Conservation (phyloP, 164 flowering plant genomes). For the Berberis thunbergii region DNA sequence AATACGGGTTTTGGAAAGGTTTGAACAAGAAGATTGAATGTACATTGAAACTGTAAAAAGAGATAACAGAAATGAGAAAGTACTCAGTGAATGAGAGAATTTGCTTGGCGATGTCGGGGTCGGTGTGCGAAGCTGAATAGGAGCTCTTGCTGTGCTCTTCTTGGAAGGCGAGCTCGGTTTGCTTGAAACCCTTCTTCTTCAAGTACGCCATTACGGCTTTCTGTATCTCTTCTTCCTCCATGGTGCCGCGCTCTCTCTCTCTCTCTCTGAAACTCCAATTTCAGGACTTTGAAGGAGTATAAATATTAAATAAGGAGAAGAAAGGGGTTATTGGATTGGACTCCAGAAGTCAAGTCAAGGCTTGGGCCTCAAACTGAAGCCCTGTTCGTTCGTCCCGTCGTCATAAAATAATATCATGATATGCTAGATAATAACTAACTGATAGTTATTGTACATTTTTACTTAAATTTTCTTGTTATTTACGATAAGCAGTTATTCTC, state of each 20-base stretch:
- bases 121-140: slow-evolving; percentile 25
- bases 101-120: slow-evolving; percentile 54
- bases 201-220: slow-evolving; percentile 63
- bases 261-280: not conserved
- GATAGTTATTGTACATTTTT: too few relatives aligned
- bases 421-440: too few relatives aligned
- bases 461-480: too few relatives aligned
- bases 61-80: not conserved
- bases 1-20: too few relatives aligned
- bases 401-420: too few relatives aligned
- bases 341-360: too few relatives aligned
- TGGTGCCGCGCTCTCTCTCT: slow-evolving; percentile 10
- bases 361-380: too few relatives aligned
- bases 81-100: slow-evolving; percentile 58
- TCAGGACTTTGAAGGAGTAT: too few relatives aligned
- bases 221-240: slow-evolving; percentile 71
- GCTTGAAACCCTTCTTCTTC: slow-evolving; percentile 87
- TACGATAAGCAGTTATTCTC: too few relatives aligned
- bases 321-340: too few relatives aligned
- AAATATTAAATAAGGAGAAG: too few relatives aligned
- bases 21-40: not conserved
- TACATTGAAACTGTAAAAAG: not conserved
- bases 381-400: too few relatives aligned
- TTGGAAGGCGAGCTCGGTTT: slow-evolving; percentile 54
- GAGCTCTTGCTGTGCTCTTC: slow-evolving; percentile 51